Percentiles rank a stretch among this genome's conserved stretches.
Conservation (phyloP, 2,329 filamentous ascomycete genomes). For the Anisogramma anomala region DNA sequence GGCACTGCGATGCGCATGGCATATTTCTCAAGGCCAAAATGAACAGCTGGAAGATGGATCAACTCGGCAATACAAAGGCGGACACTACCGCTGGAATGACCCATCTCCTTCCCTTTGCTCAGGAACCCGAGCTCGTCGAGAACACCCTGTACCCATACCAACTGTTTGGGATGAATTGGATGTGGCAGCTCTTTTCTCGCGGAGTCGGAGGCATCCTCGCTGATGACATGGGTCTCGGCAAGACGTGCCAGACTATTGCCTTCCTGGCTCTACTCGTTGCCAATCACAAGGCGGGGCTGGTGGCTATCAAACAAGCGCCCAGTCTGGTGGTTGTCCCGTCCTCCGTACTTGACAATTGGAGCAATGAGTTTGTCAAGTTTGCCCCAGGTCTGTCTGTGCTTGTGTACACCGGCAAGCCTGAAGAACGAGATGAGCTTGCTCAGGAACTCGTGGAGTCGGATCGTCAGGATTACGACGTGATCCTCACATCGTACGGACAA, state of each 20-base stretch:
- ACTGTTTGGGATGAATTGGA: slow-evolving; percentile 88
- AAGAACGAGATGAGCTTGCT: slow-evolving; percentile 56
- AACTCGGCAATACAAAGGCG: slow-evolving; percentile 30
- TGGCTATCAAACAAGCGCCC: slow-evolving; percentile 43
- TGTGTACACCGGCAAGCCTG: slow-evolving; percentile 56
- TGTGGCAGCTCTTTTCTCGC: slow-evolving; percentile 69
- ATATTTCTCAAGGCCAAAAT: slow-evolving; percentile 39
- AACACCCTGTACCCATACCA: slow-evolving; percentile 86
- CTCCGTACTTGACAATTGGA: slow-evolving; percentile 93
- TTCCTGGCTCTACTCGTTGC: slow-evolving; percentile 77
- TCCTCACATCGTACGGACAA: slow-evolving; percentile 36
- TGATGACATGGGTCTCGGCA: slow-evolving; percentile 94
- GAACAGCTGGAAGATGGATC: slow-evolving; percentile 37
- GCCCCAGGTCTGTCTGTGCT: slow-evolving; percentile 66
- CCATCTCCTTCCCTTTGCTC: slow-evolving; percentile 32
- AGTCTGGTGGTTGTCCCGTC: slow-evolving; percentile 83
- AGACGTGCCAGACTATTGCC: slow-evolving; percentile 92
- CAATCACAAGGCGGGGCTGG: slow-evolving; percentile 31
- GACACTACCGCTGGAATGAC: slow-evolving; percentile 20
- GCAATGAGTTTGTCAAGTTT: slow-evolving; percentile 79
- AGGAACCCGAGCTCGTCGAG: slow-evolving; percentile 69
- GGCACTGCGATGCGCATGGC: slow-evolving; percentile 61
- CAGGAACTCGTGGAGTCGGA: slow-evolving; percentile 28
- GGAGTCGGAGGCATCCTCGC: slow-evolving; percentile 81
- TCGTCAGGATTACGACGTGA: slow-evolving; percentile 14